These are phyloP conservation scores for Cornus suecica DNA, from an alignment of 148 eudicot genomes.

Conservation along the genomic window DNA sequence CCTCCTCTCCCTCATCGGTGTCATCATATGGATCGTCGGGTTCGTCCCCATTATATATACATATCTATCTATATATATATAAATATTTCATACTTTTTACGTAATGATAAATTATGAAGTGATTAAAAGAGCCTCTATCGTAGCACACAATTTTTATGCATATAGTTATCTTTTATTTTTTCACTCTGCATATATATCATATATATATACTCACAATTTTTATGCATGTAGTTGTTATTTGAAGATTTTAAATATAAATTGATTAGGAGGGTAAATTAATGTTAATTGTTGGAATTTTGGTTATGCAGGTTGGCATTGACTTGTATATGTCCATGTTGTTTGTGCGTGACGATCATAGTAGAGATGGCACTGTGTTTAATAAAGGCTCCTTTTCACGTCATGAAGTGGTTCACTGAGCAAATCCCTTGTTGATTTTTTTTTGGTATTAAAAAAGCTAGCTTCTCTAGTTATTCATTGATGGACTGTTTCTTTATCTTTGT, in stretches of 20 bases:
- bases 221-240: too few species aligned
- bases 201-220: neutral
- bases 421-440: slow-evolving; percentile 37
- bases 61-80: neutral
- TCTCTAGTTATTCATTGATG: neutral
- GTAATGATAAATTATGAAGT: too few species aligned
- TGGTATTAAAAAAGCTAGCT: neutral
- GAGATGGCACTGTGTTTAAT: slow-evolving; percentile 33
- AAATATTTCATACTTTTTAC: too few species aligned
- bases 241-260: too few species aligned
- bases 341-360: slow-evolving; percentile 51
- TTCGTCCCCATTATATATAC: slow-evolving; percentile 11
- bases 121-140: too few species aligned
- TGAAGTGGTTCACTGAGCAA: slow-evolving; percentile 52
- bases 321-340: slow-evolving; percentile 51
- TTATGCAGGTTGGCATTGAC: slow-evolving; percentile 43
- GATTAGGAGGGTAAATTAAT: too few species aligned
- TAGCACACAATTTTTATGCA: too few species aligned
- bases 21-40: slow-evolving; percentile 71
- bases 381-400: slow-evolving; percentile 18
- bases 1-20: slow-evolving; percentile 53
- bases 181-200: too few species aligned
- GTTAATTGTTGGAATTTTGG: neutral
- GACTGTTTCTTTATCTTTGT: neutral
- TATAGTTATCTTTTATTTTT: too few species aligned